phyloP scores from a whole-genome alignment of 2,329 filamentous ascomycete species.

The Hansfordia pulvinata region DNA sequence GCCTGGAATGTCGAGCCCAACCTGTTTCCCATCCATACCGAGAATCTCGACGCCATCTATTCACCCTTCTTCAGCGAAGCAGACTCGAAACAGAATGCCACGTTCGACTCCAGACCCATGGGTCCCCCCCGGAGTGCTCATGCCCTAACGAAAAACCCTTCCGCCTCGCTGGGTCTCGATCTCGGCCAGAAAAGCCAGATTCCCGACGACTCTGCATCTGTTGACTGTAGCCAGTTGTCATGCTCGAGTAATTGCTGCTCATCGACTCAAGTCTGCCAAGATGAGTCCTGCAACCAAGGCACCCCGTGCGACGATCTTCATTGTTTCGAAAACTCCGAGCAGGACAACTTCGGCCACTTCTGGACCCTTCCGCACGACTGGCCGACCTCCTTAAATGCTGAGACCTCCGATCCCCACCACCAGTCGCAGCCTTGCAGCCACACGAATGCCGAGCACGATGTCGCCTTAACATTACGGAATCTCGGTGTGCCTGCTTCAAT shows the following conservation, averaged over 20 bases:
- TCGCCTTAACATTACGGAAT: conserved; percentile 13
- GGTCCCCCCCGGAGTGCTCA: too few species aligned
- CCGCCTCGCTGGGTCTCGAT: too few species aligned
- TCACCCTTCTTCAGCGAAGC: too few species aligned
- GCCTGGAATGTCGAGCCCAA: too few species aligned
- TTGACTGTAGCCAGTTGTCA: conserved; percentile 11
- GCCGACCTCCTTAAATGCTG: conserved; percentile 3
- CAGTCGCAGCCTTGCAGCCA: conserved; percentile 11
- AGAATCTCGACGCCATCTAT: too few species aligned
- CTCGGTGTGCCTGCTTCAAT: conserved; percentile 10
- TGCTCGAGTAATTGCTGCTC: conserved; percentile 11
- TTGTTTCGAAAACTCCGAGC: conserved; percentile 9
- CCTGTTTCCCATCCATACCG: too few species aligned
- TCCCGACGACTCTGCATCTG: conserved; percentile 10
- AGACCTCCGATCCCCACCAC: conserved; percentile 3
- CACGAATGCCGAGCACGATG: conserved; percentile 16
- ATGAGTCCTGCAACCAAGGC: conserved; percentile 13
- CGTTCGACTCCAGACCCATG: too few species aligned
- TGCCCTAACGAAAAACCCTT: too few species aligned
- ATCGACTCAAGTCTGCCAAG: conserved; percentile 10
- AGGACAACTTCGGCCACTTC: conserved; percentile 4
- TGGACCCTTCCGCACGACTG: conserved; percentile 8
- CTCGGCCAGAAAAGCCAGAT: too few species aligned
- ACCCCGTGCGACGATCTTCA: conserved; percentile 13
- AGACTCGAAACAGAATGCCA: too few species aligned